A percentile compares a stretch with the other conserved stretches of the same genome.
Evolutionary conservation across 2,329 filamentous ascomycete genomes (phyloP).

Genomic region (Fusarium sp.): DNA sequence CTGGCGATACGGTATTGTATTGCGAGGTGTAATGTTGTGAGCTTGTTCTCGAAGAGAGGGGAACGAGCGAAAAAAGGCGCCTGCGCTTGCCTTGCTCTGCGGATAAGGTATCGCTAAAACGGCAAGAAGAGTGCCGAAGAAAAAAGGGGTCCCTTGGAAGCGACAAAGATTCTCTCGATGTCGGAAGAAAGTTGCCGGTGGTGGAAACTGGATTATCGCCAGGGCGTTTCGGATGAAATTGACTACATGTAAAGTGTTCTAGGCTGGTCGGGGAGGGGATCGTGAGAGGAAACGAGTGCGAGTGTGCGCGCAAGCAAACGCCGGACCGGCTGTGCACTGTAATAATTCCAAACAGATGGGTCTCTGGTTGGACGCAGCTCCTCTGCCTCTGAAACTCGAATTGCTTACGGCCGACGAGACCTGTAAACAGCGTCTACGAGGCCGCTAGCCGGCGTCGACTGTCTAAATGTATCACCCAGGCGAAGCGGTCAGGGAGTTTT

Average conservation of each 20-base stretch:
- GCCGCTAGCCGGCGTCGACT: not conserved
- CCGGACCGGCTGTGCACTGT: not conserved
- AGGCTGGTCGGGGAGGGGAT: not conserved
- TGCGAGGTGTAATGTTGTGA: not conserved
- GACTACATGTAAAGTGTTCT: not conserved
- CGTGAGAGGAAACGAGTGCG: not conserved
- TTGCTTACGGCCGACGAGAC: not conserved
- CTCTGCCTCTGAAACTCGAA: slow-evolving; percentile 9
- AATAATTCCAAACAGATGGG: not conserved
- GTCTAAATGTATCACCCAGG: not conserved
- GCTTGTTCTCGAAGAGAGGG: not conserved
- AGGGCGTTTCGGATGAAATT: slow-evolving; percentile 2
- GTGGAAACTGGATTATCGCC: not conserved
- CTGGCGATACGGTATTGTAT: not conserved
- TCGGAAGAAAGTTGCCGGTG: slow-evolving; percentile 5
- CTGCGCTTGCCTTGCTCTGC: not conserved
- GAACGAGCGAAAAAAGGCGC: not conserved
- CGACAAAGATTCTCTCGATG: not conserved
- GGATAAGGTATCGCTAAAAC: not conserved
- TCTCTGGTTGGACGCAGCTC: not conserved
- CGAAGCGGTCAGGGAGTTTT: not conserved
- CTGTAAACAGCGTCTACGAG: not conserved
- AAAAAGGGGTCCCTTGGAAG: not conserved
- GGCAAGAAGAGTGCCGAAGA: not conserved
- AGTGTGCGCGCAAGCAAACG: not conserved